Evolutionary conservation across 1,284 basidiomycete species (phyloP).

Genomic region (Apiotrichum mycotoxinovorans): DNA sequence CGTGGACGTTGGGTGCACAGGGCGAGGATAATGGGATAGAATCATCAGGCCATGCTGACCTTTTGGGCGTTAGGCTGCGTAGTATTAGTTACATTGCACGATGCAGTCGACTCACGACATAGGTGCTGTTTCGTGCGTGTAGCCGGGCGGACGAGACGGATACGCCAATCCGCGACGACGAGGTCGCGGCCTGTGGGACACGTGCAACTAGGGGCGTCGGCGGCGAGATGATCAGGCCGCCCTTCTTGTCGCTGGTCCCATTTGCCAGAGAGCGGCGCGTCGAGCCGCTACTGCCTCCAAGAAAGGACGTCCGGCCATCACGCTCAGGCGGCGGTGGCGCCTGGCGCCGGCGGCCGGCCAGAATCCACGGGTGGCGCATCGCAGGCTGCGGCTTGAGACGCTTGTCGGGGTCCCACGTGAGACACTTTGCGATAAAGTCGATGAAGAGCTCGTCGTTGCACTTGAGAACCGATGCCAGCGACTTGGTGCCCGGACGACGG

Average conservation of each 20-base stretch:
- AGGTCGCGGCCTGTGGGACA: conserved; percentile 15
- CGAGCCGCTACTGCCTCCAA: conserved; percentile 6
- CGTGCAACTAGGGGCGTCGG: conserved; percentile 46
- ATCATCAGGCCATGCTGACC: conserved; percentile 19
- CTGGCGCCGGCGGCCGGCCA: conserved; percentile 57
- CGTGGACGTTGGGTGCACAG: not conserved
- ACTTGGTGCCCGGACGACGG: conserved; percentile 84
- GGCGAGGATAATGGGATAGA: not conserved
- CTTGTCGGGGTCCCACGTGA: conserved; percentile 96
- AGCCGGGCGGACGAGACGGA: conserved; percentile 19
- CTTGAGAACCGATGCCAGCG: conserved; percentile 79
- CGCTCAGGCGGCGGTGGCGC: conserved; percentile 18
- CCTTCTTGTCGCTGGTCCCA: conserved; percentile 19
- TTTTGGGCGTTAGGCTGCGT: conserved; percentile 22
- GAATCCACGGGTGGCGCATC: conserved; percentile 83
- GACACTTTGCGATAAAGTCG: conserved; percentile 84
- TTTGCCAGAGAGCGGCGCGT: conserved; percentile 6
- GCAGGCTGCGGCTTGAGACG: conserved; percentile 92
- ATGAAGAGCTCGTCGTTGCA: conserved; percentile 64
- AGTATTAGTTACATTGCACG: not conserved
- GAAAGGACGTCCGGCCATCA: conserved; percentile 11
- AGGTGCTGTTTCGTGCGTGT: conserved; percentile 22
- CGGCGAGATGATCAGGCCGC: conserved; percentile 36
- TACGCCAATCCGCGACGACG: conserved; percentile 23
- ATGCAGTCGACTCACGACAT: conserved; percentile 17